These are phyloP conservation scores for Botrytis aclada DNA, from an alignment of 2,329 filamentous ascomycete species.

Conservation along the genomic window DNA sequence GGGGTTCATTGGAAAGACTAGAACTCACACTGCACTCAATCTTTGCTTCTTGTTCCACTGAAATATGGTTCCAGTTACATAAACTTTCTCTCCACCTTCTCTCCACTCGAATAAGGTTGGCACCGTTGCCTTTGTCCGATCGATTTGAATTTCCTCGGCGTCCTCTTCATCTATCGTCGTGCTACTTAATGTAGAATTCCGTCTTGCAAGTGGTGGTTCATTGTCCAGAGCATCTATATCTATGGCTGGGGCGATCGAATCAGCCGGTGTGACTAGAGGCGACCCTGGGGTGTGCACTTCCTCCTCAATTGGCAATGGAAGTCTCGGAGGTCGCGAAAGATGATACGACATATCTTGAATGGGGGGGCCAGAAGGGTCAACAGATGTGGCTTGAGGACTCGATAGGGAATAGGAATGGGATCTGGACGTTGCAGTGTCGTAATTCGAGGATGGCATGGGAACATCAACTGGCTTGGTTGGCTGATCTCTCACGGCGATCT, in stretches of 20 bases:
- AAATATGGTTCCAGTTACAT: slow-evolving; percentile 95
- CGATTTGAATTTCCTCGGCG: slow-evolving; percentile 70
- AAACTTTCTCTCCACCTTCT: slow-evolving; percentile 76
- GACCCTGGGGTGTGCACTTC: slow-evolving; percentile 86
- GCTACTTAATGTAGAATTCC: slow-evolving; percentile 58
- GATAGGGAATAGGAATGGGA: slow-evolving; percentile 31
- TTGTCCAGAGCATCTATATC: slow-evolving; percentile 49
- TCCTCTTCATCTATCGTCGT: slow-evolving; percentile 76
- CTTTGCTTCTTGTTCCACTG: slow-evolving; percentile 95
- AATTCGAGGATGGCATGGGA: slow-evolving; percentile 30
- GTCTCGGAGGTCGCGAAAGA: slow-evolving; percentile 73
- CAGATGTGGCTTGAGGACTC: slow-evolving; percentile 41
- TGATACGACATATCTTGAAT: slow-evolving; percentile 53
- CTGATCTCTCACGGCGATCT: slow-evolving; percentile 40
- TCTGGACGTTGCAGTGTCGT: slow-evolving; percentile 30
- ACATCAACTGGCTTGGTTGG: slow-evolving; percentile 60
- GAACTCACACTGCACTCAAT: slow-evolving; percentile 72
- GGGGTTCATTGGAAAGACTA: background rate
- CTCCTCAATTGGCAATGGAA: slow-evolving; percentile 91
- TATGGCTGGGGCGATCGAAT: slow-evolving; percentile 40
- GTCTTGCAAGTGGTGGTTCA: slow-evolving; percentile 44
- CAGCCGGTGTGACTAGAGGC: slow-evolving; percentile 77
- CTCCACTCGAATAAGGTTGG: slow-evolving; percentile 84
- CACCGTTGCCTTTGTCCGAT: slow-evolving; percentile 73
- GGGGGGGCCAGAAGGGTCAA: slow-evolving; percentile 50